A percentile compares a stretch with the other conserved stretches of the same genome.
Evolutionary conservation across 768 basidiomycete genomes (phyloP).

Genomic region (Russula earlei): DNA sequence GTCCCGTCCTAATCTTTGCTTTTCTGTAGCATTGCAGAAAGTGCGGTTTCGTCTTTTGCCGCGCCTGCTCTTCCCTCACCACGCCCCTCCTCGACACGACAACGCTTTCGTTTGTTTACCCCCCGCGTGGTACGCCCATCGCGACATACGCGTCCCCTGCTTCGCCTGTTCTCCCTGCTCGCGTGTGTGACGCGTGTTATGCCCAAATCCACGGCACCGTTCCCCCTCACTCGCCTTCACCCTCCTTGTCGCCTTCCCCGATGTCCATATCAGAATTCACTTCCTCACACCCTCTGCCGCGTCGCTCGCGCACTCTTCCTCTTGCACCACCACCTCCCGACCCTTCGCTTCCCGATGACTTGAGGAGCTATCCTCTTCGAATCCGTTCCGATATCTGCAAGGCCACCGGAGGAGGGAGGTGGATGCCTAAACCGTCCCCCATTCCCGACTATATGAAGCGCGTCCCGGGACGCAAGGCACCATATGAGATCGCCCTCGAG

Average conservation of each 20-base stretch:
- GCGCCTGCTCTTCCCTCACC: constrained; percentile 45
- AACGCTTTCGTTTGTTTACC: constrained; percentile 57
- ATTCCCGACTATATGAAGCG: constrained; percentile 37
- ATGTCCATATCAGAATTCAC: constrained; percentile 22
- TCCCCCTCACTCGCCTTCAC: constrained; percentile 28
- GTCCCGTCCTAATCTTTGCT: neutral
- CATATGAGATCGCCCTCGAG: constrained; percentile 63
- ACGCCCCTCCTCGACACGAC: constrained; percentile 69
- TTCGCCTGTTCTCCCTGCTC: constrained; percentile 46
- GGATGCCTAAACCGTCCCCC: constrained; percentile 53
- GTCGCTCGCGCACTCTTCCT: constrained; percentile 29
- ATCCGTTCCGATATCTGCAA: constrained; percentile 64
- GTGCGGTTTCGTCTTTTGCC: constrained; percentile 73
- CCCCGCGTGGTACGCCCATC: constrained; percentile 60
- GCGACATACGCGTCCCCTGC: constrained; percentile 44
- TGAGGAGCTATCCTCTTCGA: constrained; percentile 65
- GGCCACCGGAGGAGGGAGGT: constrained; percentile 69
- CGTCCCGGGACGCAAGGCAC: constrained; percentile 57
- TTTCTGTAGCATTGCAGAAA: constrained; percentile 66
- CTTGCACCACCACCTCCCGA: constrained; percentile 25
- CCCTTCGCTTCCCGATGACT: constrained; percentile 44
- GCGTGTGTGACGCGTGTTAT: constrained; percentile 72
- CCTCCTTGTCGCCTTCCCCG: constrained; percentile 23
- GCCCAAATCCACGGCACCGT: constrained; percentile 59
- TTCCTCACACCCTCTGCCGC: constrained; percentile 7